Base-by-base conservation (phyloP, 768 basidiomycete species). In the Chalciporus sphaerocephalus region DNA sequence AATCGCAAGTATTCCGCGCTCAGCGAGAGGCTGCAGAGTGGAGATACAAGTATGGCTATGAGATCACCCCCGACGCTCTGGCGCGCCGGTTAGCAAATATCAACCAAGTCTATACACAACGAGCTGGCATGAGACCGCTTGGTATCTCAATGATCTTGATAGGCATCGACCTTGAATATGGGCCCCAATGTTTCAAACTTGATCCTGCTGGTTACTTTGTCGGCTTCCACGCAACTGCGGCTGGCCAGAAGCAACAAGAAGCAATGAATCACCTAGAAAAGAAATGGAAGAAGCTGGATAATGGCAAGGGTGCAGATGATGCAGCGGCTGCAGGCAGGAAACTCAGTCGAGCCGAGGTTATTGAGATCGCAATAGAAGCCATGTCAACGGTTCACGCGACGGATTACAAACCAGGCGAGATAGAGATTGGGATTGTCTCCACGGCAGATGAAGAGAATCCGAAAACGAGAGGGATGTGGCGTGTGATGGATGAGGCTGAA, bases 181-280 rank as follows among this genome's bases (percentile, higher is more conserved):
- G 95, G 5, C 95, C 96, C n/a, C 95, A 97, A 64, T 79, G 87
- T 58, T 98, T 97, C 78, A 97, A 96, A 70, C 84, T 98, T 42
- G 96, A 99, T 62, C 96, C 96, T 10, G 96, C 96, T 2, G 96
- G 96, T 5, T 98, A 96, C 70, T 99, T 94, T 64, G 91, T 96
- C 36, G 96, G 96, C 0, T 98, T 94, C 74, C 94, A 97, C 56
- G 96, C 96, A 8, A 95, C 95, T 2, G 83, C 95, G 0, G 87
- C 94, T 2, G 96, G 96, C 0, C 87, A 90, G 66, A 98, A 99
- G 59, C 96, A 98, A 59, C 95, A 96, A 61, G 96, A 99, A 62
- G 93, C 92, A 1, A 96, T 94, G 84, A 98, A 98, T 66, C 88
- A 92, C 60, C 75, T 99, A 35, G 96, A 99, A 73, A 98, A 98